Evolutionary conservation across 305 asterid genomes (phyloP).

Genomic region (Solanum chacoense): DNA sequence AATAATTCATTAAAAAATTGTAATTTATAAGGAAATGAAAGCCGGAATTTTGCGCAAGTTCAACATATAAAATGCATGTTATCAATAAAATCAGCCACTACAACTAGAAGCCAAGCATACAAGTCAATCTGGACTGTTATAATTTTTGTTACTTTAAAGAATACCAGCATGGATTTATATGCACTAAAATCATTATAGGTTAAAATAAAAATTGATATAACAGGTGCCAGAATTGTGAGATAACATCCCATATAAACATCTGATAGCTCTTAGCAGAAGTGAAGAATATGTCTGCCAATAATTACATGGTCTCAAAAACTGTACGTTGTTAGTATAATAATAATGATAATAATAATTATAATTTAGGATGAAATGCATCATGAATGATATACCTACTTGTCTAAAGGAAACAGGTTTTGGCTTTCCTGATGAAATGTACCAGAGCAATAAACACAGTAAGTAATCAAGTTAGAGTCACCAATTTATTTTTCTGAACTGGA

Average conservation of each 20-base stretch:
- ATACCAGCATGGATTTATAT: neutral
- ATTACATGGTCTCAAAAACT: neutral
- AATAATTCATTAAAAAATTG: neutral
- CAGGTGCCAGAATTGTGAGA: neutral
- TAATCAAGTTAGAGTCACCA: neutral
- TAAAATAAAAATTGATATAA: neutral
- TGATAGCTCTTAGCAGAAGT: neutral
- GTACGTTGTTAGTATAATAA: neutral
- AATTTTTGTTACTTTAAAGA: neutral
- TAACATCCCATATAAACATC: neutral
- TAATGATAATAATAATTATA: neutral
- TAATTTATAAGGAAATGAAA: neutral
- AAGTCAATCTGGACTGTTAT: neutral
- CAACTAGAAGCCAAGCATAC: neutral
- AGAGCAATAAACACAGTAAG: neutral
- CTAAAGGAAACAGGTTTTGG: neutral
- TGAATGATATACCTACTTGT: neutral
- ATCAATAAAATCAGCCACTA: neutral
- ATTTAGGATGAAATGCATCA: neutral
- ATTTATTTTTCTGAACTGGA: neutral
- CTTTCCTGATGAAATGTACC: neutral
- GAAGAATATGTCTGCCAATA: neutral
- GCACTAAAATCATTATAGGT: neutral
- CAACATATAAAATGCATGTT: neutral
- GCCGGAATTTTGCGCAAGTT: neutral